phyloP scores from a whole-genome alignment of 2,329 filamentous ascomycete species.

The Fusarium sp. region DNA sequence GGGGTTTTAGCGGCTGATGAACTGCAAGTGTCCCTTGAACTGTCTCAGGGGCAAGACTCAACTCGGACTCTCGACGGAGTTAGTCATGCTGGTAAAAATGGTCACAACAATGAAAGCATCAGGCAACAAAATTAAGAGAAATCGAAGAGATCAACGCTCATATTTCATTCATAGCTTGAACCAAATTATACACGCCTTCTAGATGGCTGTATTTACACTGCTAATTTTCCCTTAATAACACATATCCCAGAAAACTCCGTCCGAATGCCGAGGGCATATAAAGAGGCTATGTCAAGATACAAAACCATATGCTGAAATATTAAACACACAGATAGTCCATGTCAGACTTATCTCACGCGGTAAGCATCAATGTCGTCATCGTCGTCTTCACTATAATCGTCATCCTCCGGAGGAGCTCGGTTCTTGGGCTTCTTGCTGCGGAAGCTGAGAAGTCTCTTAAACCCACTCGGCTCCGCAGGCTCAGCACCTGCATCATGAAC shows the following conservation, averaged over 20 bases:
- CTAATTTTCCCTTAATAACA: conserved; percentile 15
- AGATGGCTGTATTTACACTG: conserved; percentile 11
- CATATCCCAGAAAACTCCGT: conserved; percentile 7
- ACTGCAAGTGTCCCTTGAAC: conserved; percentile 14
- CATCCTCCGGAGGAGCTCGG: conserved; percentile 29
- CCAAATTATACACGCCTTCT: conserved; percentile 19
- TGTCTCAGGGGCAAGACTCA: conserved; percentile 18
- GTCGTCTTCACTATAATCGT: conserved; percentile 42
- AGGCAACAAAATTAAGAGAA: not conserved
- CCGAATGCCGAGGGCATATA: conserved; percentile 17
- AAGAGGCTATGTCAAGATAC: conserved; percentile 6
- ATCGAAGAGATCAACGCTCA: not conserved
- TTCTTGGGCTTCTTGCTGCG: conserved; percentile 50
- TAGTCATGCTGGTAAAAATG: not conserved
- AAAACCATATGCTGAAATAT: conserved; percentile 7
- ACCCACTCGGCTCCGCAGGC: conserved; percentile 46
- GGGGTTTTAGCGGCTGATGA: conserved; percentile 26
- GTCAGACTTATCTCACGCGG: conserved; percentile 23
- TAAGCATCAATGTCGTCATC: conserved; percentile 37
- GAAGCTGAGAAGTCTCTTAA: conserved; percentile 58
- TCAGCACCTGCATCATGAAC: conserved; percentile 15
- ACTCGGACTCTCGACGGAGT: not conserved
- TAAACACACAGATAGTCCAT: conserved; percentile 8
- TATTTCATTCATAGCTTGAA: conserved; percentile 11
- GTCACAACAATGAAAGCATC: not conserved